Conservation (phyloP, 2,329 filamentous ascomycete species). For the Rhytidhysteron rufulum region DNA sequence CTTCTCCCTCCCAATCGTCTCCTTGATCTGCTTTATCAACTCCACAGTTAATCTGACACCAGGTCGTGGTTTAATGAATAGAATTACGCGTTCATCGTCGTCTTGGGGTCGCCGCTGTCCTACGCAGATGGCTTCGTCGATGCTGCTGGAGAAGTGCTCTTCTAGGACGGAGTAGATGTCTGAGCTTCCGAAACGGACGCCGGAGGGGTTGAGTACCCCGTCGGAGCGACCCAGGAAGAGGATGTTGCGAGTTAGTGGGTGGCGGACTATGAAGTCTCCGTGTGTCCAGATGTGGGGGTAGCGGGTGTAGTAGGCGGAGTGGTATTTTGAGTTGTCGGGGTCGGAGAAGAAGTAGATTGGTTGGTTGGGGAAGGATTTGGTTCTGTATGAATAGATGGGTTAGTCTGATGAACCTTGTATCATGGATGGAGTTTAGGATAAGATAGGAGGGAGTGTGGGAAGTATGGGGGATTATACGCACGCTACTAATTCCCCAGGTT, state of each 20-base stretch:
- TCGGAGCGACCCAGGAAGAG: conserved; percentile 68
- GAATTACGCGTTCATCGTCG: conserved; percentile 54
- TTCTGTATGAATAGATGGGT: conserved; percentile 22
- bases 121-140: conserved; percentile 74
- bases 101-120: conserved; percentile 66
- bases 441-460: neutral
- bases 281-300: conserved; percentile 70
- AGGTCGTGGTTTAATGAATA: conserved; percentile 59
- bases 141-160: conserved; percentile 56
- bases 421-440: neutral
- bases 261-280: conserved; percentile 71
- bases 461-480: conserved; percentile 5
- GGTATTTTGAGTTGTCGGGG: conserved; percentile 39
- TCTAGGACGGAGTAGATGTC: conserved; percentile 77
- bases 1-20: conserved; percentile 61
- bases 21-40: conserved; percentile 59
- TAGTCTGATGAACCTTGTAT: neutral
- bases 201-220: conserved; percentile 75
- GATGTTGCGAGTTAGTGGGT: conserved; percentile 64
- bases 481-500: conserved; percentile 71
- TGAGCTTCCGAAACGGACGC: conserved; percentile 73
- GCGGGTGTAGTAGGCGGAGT: conserved; percentile 44
- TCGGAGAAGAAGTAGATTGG: conserved; percentile 54
- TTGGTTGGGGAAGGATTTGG: conserved; percentile 69
- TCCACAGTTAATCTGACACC: conserved; percentile 53